Evolutionary conservation across 495 filamentous ascomycete genomes (phyloP), one percentile per base, ranked within the genome.

Genomic region (Hypomontagnella submonticulosa): DNA sequence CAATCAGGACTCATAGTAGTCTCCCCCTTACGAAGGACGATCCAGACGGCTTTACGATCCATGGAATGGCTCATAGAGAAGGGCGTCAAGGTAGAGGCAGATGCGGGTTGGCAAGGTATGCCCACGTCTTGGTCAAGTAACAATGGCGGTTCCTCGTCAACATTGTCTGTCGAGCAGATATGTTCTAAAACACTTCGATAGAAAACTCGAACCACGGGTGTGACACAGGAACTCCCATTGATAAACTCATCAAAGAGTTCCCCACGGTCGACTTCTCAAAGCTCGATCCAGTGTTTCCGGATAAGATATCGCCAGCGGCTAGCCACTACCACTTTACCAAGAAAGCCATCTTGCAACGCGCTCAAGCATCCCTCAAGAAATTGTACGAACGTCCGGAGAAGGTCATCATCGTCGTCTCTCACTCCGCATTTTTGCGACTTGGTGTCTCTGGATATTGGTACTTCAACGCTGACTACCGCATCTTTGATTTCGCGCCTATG

Each of bases 401-500:
- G 71, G 81, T 83, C 47, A 82, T 89, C 58, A 73, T 85, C 4
- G 85, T 88, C 1, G 83, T 88, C 4, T 81, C 80, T 30, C 87
- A 89, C 67, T 85, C 85, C 0, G 85, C 79, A 3, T 89, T 89
- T 64, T 64, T 88, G 49, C 63, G 84, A 10, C 44, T 74, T 13
- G 79, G 73, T 4, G 77, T 88, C 19, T 76, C 77, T 4, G 75
- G 80, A 3, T 72, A 73, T 15, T 76, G 73, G 69, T 88, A 77
- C 60, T 78, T 77, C 42, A 89, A 89, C 65, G 87, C 82, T 5
- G 86, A 89, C 64, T 89, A 83, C 65, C 79, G 87, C 7, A 75
- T 89, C 40, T 88, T 88, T 63, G 83, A 88, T 3, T 85, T 87
- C 55, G 79, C 75, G 30, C 74, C 75, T 18, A 57, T 58, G 3